Conservation (phyloP, 208 protist species). For the Leptomonas seymouri region DNA sequence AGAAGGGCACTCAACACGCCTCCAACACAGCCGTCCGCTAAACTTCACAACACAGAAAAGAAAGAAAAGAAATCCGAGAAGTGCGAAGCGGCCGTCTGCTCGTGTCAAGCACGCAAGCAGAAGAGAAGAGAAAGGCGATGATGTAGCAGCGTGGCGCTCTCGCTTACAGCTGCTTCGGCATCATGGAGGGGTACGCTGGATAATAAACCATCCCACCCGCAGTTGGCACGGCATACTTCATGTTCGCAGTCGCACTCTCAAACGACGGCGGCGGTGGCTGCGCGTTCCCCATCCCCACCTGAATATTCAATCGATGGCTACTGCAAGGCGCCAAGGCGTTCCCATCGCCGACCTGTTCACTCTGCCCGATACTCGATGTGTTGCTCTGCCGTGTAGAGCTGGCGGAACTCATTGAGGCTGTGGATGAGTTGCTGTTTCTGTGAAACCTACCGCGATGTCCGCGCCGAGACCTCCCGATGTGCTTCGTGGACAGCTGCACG, state of each 20-base stretch:
- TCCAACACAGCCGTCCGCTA: too few species aligned
- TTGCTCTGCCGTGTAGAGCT: conserved; percentile 2
- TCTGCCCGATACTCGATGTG: background rate
- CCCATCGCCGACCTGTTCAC: background rate
- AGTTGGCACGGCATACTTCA: conserved; percentile 7
- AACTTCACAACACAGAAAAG: too few species aligned
- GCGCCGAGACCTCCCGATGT: background rate
- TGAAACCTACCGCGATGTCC: background rate
- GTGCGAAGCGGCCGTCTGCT: too few species aligned
- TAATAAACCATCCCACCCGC: conserved; percentile 2
- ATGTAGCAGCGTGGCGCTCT: too few species aligned
- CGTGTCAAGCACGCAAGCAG: too few species aligned
- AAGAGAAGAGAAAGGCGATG: too few species aligned
- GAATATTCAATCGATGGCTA: conserved; percentile 1
- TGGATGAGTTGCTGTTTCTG: conserved; percentile 2
- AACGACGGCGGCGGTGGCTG: conserved; percentile 17
- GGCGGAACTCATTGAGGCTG: background rate
- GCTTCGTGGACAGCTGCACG: conserved; percentile 3
- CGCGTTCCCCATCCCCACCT: background rate
- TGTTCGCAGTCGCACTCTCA: conserved; percentile 15
- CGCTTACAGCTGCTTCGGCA: background rate
- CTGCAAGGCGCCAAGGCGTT: conserved; percentile 11
- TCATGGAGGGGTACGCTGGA: background rate
- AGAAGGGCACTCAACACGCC: too few species aligned
- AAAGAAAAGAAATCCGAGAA: too few species aligned